Base-by-base conservation (phyloP, 257 asterid genomes). In the Cordia subcordata region DNA sequence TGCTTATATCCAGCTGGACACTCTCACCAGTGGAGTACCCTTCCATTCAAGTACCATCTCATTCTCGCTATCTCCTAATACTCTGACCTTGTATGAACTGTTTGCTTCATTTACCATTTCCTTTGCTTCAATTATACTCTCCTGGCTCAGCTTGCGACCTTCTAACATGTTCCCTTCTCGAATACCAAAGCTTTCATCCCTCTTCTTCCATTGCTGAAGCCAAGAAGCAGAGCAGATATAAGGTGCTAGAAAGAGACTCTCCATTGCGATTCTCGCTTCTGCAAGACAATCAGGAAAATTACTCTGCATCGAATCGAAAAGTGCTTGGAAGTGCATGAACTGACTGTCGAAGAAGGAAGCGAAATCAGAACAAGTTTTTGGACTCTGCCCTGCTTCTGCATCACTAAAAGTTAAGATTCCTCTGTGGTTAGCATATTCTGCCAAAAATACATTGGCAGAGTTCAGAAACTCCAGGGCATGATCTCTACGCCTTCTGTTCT, bases 41-140 rank as follows among this genome's bases (percentile, higher is more conserved):
- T 67, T 82, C 97, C 95, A 86, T 46, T 65, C 73, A 70, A 89
- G 66, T 16, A 79, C 82, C 83, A 86, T 80, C 77, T 82, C 82
- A 50, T 84, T 61, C 32, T 65, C 76, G 16, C 50, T 57, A 16
- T 49, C 47, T 49, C 70, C 74, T 52, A 67, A 69, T 2, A 78
- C 58, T 57, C 18, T 71, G 4, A 86, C 80, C 46, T 37, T 67
- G 55, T 73, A 84, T 5, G 67, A 62, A 45, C 64, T 63, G 63
- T 68, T 82, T 40, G 69, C 61, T 68, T 77, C 83, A 11, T 65
- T 73, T 53, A 82, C 87, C 61, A 86, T 52, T 63, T 77, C 77
- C 68, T 53, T 74, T 10, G 92, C 94, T 79, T 84, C 91, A 1
- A 58, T 57, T 53, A 86, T 58, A 66, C 75, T 78, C 55, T 73